Evolutionary conservation across 306 rosid genomes (phyloP), one percentile per base, ranked within the genome.

Genomic region (Vigna mungo): DNA sequence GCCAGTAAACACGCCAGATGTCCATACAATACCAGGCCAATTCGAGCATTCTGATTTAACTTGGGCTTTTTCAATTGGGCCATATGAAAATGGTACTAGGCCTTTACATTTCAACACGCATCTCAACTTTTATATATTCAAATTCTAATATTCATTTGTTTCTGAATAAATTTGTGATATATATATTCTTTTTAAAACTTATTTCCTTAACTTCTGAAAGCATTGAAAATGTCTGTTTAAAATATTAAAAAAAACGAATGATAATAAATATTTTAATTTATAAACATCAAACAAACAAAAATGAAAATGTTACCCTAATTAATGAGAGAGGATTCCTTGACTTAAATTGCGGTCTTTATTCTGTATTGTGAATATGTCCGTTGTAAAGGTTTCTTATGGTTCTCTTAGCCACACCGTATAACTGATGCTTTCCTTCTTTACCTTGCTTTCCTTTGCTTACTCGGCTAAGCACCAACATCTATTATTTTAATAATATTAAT

Each of bases 391-490:
- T 75, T 46, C 13, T 9, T 21, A 36, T 75, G 52, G 49, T 20
- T 69, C 27, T 8, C 78, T 61, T 71, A 11, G 8, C 14, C 72
- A 17, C 37, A 72, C 70, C 56, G 14, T 37, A 55, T 53, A 67
- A 51, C 9, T 15, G 68, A 75, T 81, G 72, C 43, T 27, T 60
- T 81, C 17, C 63, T 64, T 64, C 51, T 36, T 17, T 64, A 18
- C 69, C 27, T 15, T 13, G 59, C 18, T 59, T 59, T 60, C 44
- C 44, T 60, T 63, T 63, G 30, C 49, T 63, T 63, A 37, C 52
- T n/a, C 2, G 20, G 51, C 21, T 34, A 39, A 49, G 64, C 20
- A 11, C 76, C 63, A 6, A 53, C 34, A 30, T 30, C 5, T 30
- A 30, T 30, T 30, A 30, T 30, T 30, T 30, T 30, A 30, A 30